Conservation (phyloP, 139 green algal species). For the Pleodorina starrii region DNA sequence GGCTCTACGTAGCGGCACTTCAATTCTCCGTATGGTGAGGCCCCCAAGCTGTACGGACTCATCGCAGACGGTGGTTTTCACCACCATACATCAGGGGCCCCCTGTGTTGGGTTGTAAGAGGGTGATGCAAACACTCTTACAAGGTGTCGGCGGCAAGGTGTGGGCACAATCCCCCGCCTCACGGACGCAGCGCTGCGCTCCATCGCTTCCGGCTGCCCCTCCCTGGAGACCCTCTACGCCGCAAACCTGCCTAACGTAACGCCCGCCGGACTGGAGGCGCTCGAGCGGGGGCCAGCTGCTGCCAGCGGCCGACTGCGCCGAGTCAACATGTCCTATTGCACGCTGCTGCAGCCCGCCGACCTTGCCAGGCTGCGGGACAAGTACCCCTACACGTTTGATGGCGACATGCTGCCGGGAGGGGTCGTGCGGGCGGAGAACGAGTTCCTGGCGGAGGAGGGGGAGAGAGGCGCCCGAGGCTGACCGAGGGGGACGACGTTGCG, state of each 20-base stretch:
- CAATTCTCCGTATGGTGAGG: no score
- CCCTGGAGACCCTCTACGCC: constrained; percentile 15
- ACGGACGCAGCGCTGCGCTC: constrained; percentile 14
- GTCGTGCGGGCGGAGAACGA: neutral
- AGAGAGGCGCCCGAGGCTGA: neutral
- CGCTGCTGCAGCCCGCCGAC: neutral
- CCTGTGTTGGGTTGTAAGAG: no score
- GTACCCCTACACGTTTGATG: neutral
- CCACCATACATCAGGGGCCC: no score
- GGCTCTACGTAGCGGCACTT: no score
- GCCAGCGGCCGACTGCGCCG: constrained; percentile 6
- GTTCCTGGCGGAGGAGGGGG: neutral
- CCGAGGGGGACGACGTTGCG: neutral
- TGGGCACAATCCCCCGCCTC: constrained; percentile 13
- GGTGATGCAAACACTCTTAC: no score
- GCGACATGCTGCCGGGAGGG: neutral
- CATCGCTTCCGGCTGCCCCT: neutral
- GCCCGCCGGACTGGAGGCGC: neutral
- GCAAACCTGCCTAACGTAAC: constrained; percentile 25
- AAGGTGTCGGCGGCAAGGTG: no score
- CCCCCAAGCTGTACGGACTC: no score
- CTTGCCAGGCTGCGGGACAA: neutral
- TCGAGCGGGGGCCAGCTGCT: no score
- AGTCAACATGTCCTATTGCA: neutral
- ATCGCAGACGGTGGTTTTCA: no score